Base-by-base conservation (phyloP, 148 eudicot species). In the Persicaria tinctoria region DNA sequence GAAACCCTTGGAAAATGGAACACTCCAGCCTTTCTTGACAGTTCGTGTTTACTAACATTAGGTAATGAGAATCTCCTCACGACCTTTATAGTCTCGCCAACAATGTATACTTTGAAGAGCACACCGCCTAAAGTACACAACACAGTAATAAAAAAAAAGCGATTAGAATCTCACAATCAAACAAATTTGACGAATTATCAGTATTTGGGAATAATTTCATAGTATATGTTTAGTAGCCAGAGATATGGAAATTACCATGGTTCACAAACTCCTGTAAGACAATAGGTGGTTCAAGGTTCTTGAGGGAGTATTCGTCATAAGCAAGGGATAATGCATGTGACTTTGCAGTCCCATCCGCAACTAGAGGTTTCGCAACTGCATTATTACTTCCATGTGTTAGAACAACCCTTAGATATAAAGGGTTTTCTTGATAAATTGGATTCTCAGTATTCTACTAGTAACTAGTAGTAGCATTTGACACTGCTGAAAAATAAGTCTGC, bases 1-100 rank as follows among this genome's bases (percentile, higher is more conserved):
- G 91, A 88, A 75, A 88, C 91, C 84, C 91, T 84, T 6, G 91
- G 91, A 80, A 88, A 88, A 71, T 79, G 86, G 64, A 86, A 86
- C 46, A 86, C 85, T 27, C 87, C 90, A 77, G 81, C 87, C 66
- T 68, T 16, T 72, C 84, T 88, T 44, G 85, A 76, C n/a, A 82
- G 79, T 74, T 88, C 91, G 27, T 83, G 83, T 69, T 83, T 79
- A 83, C 83, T 76, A 54, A 88, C 82, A 83, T 88, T 89, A 51
- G 91, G 91, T 57, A 88, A 78, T 71, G 91, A 88, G 81, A 86
- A 88, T 66, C 89, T 83, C 59, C 89, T 81, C 32, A 75, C 76
- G 68, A 88, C 91, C 78, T 86, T 86, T 62, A 88, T 86, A 68
- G 84, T 73, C 70, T 88, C 85, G 46, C 91, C 91, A 64, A 88